A percentile compares a stretch with the other conserved stretches of the same genome.
Conservation (phyloP, 2,329 filamentous ascomycete species). For the Fusarium bactridioides region DNA sequence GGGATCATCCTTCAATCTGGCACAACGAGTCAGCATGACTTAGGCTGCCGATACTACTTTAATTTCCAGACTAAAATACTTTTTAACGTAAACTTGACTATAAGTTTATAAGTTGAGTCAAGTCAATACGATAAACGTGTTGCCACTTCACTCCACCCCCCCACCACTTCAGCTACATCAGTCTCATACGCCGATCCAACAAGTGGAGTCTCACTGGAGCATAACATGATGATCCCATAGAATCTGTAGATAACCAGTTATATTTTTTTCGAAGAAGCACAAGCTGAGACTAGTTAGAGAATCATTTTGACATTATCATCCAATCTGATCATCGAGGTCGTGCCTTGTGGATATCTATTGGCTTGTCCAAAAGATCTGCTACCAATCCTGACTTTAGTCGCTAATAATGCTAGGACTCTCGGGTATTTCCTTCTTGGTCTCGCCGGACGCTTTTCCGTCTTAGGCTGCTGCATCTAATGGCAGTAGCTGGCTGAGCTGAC, state of each 20-base stretch:
- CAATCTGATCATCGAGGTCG: background rate
- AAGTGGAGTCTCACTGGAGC: background rate
- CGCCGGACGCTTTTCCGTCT: background rate
- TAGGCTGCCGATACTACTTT: background rate
- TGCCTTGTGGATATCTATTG: background rate
- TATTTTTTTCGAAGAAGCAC: background rate
- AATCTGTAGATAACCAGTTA: accelerated
- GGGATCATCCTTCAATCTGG: background rate
- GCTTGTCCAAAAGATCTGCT: background rate
- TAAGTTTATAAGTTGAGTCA: too few relatives aligned
- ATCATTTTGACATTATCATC: background rate
- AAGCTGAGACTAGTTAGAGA: background rate
- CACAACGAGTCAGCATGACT: background rate
- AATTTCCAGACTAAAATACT: background rate
- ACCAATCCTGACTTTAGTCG: background rate
- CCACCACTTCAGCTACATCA: background rate
- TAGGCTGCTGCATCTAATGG: background rate
- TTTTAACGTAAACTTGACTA: background rate
- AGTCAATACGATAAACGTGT: too few relatives aligned
- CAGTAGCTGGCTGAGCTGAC: background rate
- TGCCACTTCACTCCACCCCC: background rate
- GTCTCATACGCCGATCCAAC: constrained; percentile 8
- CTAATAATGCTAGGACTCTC: background rate
- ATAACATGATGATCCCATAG: background rate
- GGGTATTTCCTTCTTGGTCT: constrained; percentile 4